Conservation (phyloP, 1,284 basidiomycete genomes). For the Ceratobasidium sp. region DNA sequence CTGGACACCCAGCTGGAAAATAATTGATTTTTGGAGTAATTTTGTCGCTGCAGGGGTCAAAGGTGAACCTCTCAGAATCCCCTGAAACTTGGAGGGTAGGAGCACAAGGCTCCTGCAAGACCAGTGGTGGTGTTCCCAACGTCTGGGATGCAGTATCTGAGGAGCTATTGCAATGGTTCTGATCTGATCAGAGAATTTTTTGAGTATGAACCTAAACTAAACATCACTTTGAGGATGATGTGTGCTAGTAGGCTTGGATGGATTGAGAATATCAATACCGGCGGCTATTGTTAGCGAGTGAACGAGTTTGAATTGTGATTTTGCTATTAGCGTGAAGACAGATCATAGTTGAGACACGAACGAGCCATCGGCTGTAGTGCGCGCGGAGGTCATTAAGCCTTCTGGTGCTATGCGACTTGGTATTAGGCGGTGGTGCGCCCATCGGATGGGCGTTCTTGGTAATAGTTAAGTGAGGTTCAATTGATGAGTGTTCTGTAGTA, state of each 20-base stretch:
- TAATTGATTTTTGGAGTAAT: no score
- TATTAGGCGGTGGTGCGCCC: neutral
- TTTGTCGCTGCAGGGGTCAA: no score
- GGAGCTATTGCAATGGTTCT: no score
- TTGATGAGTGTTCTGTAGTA: neutral
- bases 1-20: no score
- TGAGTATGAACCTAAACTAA: no score
- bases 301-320: neutral
- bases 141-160: no score
- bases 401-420: neutral
- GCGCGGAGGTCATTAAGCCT: neutral
- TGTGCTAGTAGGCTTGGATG: neutral
- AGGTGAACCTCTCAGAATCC: no score
- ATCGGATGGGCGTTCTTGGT: neutral
- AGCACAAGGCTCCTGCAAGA: no score
- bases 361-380: constrained; percentile 1
- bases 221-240: neutral
- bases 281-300: neutral
- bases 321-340: neutral
- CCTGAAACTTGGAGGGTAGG: no score
- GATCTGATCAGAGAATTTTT: no score
- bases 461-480: neutral
- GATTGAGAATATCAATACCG: neutral
- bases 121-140: no score
- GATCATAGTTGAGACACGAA: neutral